A percentile compares a stretch with the other conserved stretches of the same genome.
Evolutionary conservation across 192 early-diverging fungal genomes (phyloP).

Genomic region (Podila epigama): DNA sequence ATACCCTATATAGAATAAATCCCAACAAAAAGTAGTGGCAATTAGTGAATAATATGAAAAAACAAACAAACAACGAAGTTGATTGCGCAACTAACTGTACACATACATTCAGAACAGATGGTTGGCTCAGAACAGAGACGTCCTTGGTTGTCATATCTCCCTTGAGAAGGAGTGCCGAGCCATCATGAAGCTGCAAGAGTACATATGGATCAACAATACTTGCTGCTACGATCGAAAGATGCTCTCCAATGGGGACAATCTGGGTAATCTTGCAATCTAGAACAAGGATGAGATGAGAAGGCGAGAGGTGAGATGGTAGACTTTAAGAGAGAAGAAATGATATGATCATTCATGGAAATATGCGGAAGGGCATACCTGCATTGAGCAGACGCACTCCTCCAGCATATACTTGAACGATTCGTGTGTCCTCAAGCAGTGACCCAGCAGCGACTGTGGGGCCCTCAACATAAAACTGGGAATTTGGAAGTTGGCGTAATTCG

Average conservation of each 20-base stretch:
- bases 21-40: too few relatives aligned
- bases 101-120: conserved; percentile 55
- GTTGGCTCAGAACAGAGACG: conserved; percentile 38
- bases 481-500: conserved; percentile 81
- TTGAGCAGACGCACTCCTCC: conserved; percentile 77
- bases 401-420: conserved; percentile 87
- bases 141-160: conserved; percentile 61
- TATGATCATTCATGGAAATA: too few relatives aligned
- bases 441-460: conserved; percentile 84
- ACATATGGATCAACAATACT: conserved; percentile 86
- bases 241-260: conserved; percentile 53
- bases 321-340: too few relatives aligned
- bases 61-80: neutral
- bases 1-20: conserved; percentile 7
- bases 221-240: conserved; percentile 69
- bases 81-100: conserved; percentile 6
- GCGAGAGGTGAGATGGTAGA: too few relatives aligned
- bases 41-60: neutral
- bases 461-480: conserved; percentile 73
- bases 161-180: conserved; percentile 65
- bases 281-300: neutral
- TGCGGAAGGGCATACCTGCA: conserved; percentile 51
- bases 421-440: conserved; percentile 70
- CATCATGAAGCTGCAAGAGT: conserved; percentile 71
- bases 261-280: conserved; percentile 64